Evolutionary conservation across 1,284 basidiomycete genomes (phyloP).

Genomic region (Ustilago hordei): DNA sequence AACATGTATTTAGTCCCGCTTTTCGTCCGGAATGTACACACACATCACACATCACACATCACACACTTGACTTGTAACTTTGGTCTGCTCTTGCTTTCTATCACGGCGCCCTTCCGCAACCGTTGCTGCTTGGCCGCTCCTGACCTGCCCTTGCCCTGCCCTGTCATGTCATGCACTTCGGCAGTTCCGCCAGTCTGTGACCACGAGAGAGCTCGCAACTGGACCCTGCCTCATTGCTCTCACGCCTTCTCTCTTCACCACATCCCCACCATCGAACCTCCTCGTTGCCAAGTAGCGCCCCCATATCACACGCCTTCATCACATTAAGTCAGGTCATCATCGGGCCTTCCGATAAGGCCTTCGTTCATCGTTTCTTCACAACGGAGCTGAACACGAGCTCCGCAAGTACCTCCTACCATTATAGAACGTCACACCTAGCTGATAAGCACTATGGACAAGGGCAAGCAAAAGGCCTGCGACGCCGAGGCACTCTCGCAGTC

Average conservation of each 20-base stretch:
- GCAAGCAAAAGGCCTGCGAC: constrained; percentile 27
- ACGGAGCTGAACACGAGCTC: background rate
- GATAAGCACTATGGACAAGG: constrained; percentile 23
- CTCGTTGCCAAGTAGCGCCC: background rate
- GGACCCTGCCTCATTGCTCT: background rate
- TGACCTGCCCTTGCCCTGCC: background rate
- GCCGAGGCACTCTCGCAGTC: background rate
- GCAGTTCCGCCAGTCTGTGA: background rate
- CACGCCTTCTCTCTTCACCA: background rate
- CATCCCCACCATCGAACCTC: background rate
- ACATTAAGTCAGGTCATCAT: background rate
- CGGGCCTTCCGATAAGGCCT: background rate
- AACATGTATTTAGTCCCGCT: too few species aligned
- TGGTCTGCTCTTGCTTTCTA: background rate
- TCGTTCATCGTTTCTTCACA: background rate
- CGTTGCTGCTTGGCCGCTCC: background rate
- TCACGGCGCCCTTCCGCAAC: background rate
- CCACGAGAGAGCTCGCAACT: background rate
- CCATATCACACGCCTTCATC: background rate
- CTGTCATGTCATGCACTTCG: background rate
- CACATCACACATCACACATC: too few species aligned
- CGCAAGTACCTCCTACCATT: too few species aligned
- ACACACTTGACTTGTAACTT: too few species aligned
- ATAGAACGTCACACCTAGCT: background rate
- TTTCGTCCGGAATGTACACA: too few species aligned